Evolutionary conservation across 2,329 filamentous ascomycete genomes (phyloP).

Genomic region (Monosporascus sp.): DNA sequence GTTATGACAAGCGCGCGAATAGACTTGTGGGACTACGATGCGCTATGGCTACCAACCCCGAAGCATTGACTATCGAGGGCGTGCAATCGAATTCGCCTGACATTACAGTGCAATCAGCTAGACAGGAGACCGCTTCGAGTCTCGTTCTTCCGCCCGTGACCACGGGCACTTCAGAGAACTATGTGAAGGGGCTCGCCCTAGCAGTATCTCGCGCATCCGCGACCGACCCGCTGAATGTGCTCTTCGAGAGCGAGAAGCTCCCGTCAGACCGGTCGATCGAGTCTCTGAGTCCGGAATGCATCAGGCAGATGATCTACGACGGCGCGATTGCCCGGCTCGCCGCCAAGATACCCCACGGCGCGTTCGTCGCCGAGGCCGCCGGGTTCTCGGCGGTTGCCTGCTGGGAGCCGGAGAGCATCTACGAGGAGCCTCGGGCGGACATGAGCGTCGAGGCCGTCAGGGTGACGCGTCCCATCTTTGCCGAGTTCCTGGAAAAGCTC

Average conservation of each 20-base stretch:
- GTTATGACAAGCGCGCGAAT: no score
- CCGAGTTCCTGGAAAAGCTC: not conserved
- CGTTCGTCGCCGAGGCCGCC: constrained; percentile 15
- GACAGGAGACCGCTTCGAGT: not conserved
- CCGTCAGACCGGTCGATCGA: not conserved
- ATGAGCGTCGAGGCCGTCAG: not conserved
- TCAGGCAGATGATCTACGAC: not conserved
- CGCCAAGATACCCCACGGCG: constrained; percentile 7
- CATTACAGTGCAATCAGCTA: not conserved
- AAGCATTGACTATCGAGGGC: not conserved
- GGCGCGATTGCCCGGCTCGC: not conserved
- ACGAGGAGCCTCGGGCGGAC: not conserved
- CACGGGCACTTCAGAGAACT: constrained; percentile 8
- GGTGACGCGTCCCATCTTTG: not conserved
- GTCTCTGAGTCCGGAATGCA: not conserved
- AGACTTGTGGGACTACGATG: not conserved
- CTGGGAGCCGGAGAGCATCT: constrained; percentile 7
- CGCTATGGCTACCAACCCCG: not conserved
- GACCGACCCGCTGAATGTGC: constrained; percentile 4
- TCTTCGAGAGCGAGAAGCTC: constrained; percentile 11
- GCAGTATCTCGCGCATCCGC: constrained; percentile 8
- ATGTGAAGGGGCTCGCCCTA: constrained; percentile 7
- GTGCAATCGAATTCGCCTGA: not conserved
- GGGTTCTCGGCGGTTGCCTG: constrained; percentile 14
- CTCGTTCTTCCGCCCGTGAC: constrained; percentile 6